A percentile compares a stretch with the other conserved stretches of the same genome.
Evolutionary conservation across 257 asterid species (phyloP).

Genomic region (Orobanche coerulescens): DNA sequence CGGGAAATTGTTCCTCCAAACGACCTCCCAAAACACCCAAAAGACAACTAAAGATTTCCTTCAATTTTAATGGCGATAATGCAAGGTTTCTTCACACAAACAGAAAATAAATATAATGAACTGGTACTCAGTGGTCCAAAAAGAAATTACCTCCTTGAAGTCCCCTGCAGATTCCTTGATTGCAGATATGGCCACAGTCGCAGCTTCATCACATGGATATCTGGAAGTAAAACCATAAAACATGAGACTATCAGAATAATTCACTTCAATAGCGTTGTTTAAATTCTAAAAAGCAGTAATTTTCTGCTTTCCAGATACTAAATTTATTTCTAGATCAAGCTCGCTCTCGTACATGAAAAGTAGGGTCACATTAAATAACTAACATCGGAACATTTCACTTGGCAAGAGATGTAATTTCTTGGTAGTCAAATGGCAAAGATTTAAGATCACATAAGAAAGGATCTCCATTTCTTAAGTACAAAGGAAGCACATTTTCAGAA

Average conservation of each 20-base stretch:
- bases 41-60: too few relatives aligned
- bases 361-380: not conserved
- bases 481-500: not conserved
- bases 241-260: constrained; percentile 7
- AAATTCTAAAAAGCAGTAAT: constrained; percentile 2
- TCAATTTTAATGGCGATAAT: too few relatives aligned
- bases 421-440: not conserved
- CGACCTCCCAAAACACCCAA: too few relatives aligned
- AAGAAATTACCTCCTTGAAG: constrained; percentile 62
- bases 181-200: constrained; percentile 77
- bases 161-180: constrained; percentile 53
- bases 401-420: not conserved
- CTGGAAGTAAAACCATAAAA: constrained; percentile 37
- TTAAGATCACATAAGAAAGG: not conserved
- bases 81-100: too few relatives aligned
- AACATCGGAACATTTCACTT: not conserved
- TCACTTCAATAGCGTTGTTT: constrained; percentile 10
- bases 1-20: too few relatives aligned
- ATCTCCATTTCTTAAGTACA: not conserved
- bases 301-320: not conserved
- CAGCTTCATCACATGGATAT: constrained; percentile 90
- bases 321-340: not conserved
- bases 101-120: too few relatives aligned
- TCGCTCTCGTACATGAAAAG: not conserved
- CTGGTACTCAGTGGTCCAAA: not conserved